phyloP scores from a whole-genome alignment of 2,329 filamentous ascomycete species.

The Ploettnerulaceae sp. region DNA sequence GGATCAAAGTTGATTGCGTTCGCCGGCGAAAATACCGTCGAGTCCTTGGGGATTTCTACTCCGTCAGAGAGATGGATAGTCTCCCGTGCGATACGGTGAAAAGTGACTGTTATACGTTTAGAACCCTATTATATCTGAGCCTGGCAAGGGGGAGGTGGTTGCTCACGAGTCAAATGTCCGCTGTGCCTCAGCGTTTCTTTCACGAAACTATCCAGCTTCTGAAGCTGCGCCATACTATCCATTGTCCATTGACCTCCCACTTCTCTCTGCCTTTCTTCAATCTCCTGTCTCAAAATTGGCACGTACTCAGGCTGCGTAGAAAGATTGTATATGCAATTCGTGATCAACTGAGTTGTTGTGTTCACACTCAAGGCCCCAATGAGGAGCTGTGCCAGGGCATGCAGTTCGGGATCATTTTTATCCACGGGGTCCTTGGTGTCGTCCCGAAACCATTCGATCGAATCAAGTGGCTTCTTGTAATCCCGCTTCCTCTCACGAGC shows the following conservation, averaged over 20 bases:
- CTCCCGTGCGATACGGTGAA: no score
- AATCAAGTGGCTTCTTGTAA: no score
- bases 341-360: slow-evolving; percentile 30
- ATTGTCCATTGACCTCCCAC: slow-evolving; percentile 17
- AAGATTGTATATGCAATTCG: slow-evolving; percentile 37
- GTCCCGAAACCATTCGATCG: no score
- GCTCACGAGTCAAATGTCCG: no score
- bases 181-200: slow-evolving; percentile 38
- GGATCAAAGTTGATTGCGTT: slow-evolving; percentile 1
- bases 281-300: slow-evolving; percentile 36
- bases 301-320: slow-evolving; percentile 38
- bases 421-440: no score
- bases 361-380: slow-evolving; percentile 4
- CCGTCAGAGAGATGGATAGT: no score
- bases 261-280: slow-evolving; percentile 28
- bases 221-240: slow-evolving; percentile 33
- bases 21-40: not conserved
- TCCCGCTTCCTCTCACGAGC: no score
- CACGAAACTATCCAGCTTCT: slow-evolving; percentile 38
- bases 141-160: no score
- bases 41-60: no score
- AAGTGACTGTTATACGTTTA: no score
- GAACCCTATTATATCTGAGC: no score
- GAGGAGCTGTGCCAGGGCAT: slow-evolving; percentile 2
- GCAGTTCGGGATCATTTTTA: no score